Percentiles rank a stretch among this genome's conserved stretches.
phyloP scores from a whole-genome alignment of 768 basidiomycete species.

The Rhodotorula paludigena region DNA sequence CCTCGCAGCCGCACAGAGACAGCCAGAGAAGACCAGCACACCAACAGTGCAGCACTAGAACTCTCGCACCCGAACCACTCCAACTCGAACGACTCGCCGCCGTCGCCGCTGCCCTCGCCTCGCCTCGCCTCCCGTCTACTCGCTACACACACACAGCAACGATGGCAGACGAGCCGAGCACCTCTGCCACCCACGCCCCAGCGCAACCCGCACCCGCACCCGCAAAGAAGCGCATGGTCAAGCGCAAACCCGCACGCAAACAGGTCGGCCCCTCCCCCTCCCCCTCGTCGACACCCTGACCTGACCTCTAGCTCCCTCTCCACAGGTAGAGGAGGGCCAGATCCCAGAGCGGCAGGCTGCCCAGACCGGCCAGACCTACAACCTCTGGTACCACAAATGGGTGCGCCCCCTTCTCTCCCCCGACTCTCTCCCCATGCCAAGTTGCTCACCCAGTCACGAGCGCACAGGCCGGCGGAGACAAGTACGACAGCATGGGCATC shows the following conservation, averaged over 20 bases:
- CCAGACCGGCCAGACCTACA: conserved; percentile 36
- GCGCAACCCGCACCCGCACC: background rate
- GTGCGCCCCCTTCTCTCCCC: conserved; percentile 49
- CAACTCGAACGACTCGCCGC: background rate
- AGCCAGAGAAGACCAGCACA: no score
- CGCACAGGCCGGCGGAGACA: conserved; percentile 83
- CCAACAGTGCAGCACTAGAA: no score
- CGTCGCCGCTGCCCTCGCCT: background rate
- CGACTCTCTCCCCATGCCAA: background rate
- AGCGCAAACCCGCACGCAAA: conserved; percentile 42
- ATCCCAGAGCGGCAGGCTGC: conserved; percentile 36
- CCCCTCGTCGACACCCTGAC: background rate
- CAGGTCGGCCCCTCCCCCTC: conserved; percentile 16
- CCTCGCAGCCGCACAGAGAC: no score
- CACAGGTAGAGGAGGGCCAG: conserved; percentile 33
- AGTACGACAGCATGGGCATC: conserved; percentile 88
- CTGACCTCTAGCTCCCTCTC: background rate
- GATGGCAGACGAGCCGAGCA: background rate
- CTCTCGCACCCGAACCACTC: no score
- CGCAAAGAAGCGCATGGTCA: conserved; percentile 36
- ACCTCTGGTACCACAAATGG: conserved; percentile 99
- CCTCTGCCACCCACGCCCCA: background rate
- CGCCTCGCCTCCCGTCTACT: background rate
- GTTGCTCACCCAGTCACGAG: background rate
- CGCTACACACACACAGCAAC: background rate